Conservation (phyloP, 306 rosid species). For the Quillaja saponaria region DNA sequence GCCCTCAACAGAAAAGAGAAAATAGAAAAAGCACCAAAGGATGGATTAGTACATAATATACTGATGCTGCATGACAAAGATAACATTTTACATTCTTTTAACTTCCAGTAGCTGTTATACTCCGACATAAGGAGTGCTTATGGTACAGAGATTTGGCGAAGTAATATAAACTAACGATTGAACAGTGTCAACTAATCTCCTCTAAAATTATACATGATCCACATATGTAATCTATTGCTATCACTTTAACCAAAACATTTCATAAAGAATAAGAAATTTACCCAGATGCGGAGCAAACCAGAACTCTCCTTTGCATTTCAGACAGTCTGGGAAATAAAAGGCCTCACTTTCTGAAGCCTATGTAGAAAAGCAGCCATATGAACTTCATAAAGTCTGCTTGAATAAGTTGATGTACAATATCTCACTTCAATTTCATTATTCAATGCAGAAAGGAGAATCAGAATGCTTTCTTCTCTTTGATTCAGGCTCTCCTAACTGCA, state of each 20-base stretch:
- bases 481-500: slow-evolving; percentile 83
- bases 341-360: slow-evolving; percentile 29
- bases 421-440: slow-evolving; percentile 45
- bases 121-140: slow-evolving; percentile 48
- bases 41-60: slow-evolving; percentile 29
- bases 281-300: slow-evolving; percentile 37
- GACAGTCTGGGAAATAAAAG: slow-evolving; percentile 27
- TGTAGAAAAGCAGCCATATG: slow-evolving; percentile 29
- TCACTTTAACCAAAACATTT: slow-evolving; percentile 38
- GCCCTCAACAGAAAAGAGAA: too few species aligned
- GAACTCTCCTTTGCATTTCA: slow-evolving; percentile 27
- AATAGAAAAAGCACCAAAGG: background rate
- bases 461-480: slow-evolving; percentile 68
- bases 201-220: slow-evolving; percentile 54
- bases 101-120: slow-evolving; percentile 42
- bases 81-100: slow-evolving; percentile 56
- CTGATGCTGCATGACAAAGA: slow-evolving; percentile 37
- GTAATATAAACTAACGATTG: slow-evolving; percentile 37
- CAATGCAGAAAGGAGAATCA: slow-evolving; percentile 37
- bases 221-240: slow-evolving; percentile 51
- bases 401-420: slow-evolving; percentile 33
- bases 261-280: slow-evolving; percentile 46
- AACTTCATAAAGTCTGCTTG: slow-evolving; percentile 32
- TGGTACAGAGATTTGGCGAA: slow-evolving; percentile 46
- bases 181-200: slow-evolving; percentile 44